Evolutionary conservation across 2,329 filamentous ascomycete species (phyloP).

Genomic region (Phialophora expanda): DNA sequence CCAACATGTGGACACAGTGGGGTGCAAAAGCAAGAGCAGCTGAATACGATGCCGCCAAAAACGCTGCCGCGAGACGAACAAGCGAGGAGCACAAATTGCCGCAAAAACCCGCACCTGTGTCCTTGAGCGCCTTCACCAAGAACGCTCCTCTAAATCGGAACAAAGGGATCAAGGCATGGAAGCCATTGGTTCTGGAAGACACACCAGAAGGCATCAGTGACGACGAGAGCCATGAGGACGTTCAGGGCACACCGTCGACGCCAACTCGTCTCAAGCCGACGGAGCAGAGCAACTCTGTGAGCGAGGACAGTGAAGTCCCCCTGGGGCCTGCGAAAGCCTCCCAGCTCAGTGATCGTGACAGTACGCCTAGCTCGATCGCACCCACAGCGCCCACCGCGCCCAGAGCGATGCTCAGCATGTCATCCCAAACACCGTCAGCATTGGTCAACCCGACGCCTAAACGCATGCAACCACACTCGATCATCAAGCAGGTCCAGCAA

Average conservation of each 20-base stretch:
- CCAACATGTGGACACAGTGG: slow-evolving; percentile 16
- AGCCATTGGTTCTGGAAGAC: slow-evolving; percentile 37
- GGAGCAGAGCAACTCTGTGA: slow-evolving; percentile 7
- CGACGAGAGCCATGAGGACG: slow-evolving; percentile 14
- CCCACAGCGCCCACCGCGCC: slow-evolving; percentile 25
- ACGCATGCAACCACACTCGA: slow-evolving; percentile 25
- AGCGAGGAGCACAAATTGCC: slow-evolving; percentile 39
- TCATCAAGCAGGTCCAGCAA: slow-evolving; percentile 26
- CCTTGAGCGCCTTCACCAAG: slow-evolving; percentile 38
- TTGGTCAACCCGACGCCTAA: slow-evolving; percentile 28
- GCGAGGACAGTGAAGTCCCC: slow-evolving; percentile 9
- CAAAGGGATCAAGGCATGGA: slow-evolving; percentile 39
- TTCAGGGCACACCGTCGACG: slow-evolving; percentile 8
- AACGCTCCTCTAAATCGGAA: slow-evolving; percentile 36
- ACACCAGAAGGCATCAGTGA: slow-evolving; percentile 25
- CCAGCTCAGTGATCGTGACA: slow-evolving; percentile 1
- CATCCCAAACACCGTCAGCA: slow-evolving; percentile 9
- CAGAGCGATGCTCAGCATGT: slow-evolving; percentile 23
- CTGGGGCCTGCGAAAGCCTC: slow-evolving; percentile 17
- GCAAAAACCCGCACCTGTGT: slow-evolving; percentile 36
- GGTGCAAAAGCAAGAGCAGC: slow-evolving; percentile 39
- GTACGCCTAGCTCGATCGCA: slow-evolving; percentile 6
- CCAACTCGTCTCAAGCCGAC: slow-evolving; percentile 17
- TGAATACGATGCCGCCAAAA: slow-evolving; percentile 38
- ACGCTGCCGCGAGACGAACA: slow-evolving; percentile 38